Conservation (phyloP, 768 basidiomycete genomes). For the Austroboletus festivus region DNA sequence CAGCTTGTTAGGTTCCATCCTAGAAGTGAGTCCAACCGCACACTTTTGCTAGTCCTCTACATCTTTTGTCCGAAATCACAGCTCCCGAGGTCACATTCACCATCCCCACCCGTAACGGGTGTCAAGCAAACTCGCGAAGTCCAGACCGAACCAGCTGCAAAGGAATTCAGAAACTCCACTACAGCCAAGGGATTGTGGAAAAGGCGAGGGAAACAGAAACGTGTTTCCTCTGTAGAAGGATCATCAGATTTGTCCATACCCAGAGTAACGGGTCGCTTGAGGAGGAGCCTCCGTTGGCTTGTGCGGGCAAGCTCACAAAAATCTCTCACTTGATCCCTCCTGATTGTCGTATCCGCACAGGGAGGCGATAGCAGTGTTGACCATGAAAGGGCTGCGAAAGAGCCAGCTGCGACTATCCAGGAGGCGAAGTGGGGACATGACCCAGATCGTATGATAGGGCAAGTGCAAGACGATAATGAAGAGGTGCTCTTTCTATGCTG, state of each 20-base stretch:
- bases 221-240: not conserved
- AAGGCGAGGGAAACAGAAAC: constrained; percentile 4
- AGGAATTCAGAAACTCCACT: not conserved
- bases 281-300: constrained; percentile 12
- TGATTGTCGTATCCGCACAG: constrained; percentile 9
- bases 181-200: constrained; percentile 14
- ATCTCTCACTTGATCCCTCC: not conserved
- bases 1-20: constrained; percentile 16
- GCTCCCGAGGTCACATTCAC: constrained; percentile 14
- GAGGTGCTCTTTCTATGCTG: constrained; percentile 26
- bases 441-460: not conserved
- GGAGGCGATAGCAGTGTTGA: not conserved
- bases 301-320: constrained; percentile 9
- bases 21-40: constrained; percentile 10
- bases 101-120: constrained; percentile 1
- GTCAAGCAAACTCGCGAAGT: not conserved
- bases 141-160: constrained; percentile 8
- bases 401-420: not conserved
- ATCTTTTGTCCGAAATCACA: constrained; percentile 1
- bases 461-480: constrained; percentile 12
- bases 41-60: not conserved
- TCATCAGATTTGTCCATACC: not conserved
- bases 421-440: constrained; percentile 1
- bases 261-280: constrained; percentile 2
- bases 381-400: not conserved